Base-by-base conservation (phyloP, 768 basidiomycete species). In the Cyathus striatus region DNA sequence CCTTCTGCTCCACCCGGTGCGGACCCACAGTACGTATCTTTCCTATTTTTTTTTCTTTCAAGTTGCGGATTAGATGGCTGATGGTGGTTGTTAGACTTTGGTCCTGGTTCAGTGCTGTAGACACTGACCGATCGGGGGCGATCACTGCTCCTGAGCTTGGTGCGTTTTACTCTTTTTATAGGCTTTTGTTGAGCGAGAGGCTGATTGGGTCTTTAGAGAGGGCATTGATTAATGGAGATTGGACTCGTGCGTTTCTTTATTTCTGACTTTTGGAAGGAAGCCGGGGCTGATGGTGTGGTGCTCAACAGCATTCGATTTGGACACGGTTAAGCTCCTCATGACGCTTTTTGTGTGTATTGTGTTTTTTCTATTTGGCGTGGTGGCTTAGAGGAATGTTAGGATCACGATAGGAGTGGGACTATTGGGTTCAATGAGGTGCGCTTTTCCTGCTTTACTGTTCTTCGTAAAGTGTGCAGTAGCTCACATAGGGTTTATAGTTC, bases 291-390 rank as follows among this genome's bases (percentile, higher is more conserved):
- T 43, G 27, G 2, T 22, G 5, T 21, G 13, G 26, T 16, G 23
- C 6, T 27, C 23, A 43, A 37, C 42, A 88, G 87, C 82, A 4
- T 91, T 91, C 54, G 89, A 90, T 64, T 65, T 87, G 43, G 90
- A 90, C 54, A 91, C 90, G 20, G 84, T 90, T 60, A 90, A 88
- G 68, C 72, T 90, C 24, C 69, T 90, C 48, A 89, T 92, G 83
- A 71, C 72, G 20, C 78, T 91, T 48, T 91, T 92, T 60, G 87
- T 87, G 43, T 53, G 82, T 59, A 17, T 5, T 41, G 25, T 32
- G 36, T 17, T 2, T 2, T 18, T 18, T 20, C 27, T n/a, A 6
- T 9, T 38, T 16, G 40, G 22, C 21, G 21, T 40, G 17, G 7
- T 30, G 12, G 23, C 34, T 39, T 14, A 38, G 26, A 1, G 21